Evolutionary conservation across 2,329 filamentous ascomycete species (phyloP).

Genomic region (Exophiala xenobiotica): DNA sequence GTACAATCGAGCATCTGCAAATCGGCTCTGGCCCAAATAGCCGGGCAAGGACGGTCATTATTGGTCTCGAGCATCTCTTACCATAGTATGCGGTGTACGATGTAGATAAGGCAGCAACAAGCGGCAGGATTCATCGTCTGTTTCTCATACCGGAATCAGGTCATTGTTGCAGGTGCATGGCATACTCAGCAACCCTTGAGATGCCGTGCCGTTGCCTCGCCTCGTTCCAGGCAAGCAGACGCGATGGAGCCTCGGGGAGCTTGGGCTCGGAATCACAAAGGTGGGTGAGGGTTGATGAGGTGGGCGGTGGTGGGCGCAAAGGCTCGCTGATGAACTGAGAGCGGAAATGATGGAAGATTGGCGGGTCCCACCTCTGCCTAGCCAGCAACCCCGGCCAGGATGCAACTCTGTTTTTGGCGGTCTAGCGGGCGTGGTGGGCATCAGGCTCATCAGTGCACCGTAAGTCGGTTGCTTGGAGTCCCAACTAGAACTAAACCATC

Average conservation of each 20-base stretch:
- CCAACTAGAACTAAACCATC: neutral
- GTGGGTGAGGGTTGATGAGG: neutral
- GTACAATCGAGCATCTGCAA: neutral
- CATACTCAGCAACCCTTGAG: too few species aligned
- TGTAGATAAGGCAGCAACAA: too few species aligned
- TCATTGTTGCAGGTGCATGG: too few species aligned
- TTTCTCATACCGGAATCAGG: too few species aligned
- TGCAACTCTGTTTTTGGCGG: neutral
- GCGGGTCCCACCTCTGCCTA: neutral
- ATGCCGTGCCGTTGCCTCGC: neutral
- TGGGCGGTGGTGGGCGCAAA: neutral
- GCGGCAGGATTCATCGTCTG: too few species aligned
- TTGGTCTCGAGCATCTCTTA: neutral
- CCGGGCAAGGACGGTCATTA: neutral
- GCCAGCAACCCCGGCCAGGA: neutral
- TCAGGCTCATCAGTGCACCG: neutral
- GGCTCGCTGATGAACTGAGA: neutral
- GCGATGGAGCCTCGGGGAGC: neutral
- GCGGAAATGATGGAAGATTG: conserved; percentile 6
- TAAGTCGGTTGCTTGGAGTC: neutral
- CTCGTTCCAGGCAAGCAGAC: neutral
- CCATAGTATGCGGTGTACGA: neutral
- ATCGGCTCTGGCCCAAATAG: neutral
- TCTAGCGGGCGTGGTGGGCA: neutral
- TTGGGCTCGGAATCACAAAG: neutral